phyloP scores from a whole-genome alignment of 768 basidiomycete species.

The Russula dissimulans region DNA sequence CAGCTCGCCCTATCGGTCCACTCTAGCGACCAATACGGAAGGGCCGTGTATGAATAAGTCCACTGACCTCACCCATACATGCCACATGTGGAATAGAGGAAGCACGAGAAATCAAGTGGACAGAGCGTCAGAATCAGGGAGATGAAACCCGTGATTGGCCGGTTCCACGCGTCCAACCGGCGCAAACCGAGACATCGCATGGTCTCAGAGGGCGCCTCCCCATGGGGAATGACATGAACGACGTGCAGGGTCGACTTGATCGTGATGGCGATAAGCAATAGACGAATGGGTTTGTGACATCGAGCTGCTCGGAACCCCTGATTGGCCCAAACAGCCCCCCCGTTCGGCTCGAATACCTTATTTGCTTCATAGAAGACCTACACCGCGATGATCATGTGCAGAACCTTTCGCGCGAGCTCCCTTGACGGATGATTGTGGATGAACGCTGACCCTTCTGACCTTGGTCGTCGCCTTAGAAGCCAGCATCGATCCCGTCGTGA shows the following conservation, averaged over 20 bases:
- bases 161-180: no score
- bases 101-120: no score
- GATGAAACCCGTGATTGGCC: no score
- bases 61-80: no score
- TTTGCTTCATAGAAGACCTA: constrained; percentile 27
- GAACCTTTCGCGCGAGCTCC: no score
- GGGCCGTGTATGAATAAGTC: no score
- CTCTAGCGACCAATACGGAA: no score
- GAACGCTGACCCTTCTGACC: constrained; percentile 25
- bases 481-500: constrained; percentile 35
- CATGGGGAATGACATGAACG: neutral
- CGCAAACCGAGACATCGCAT: constrained; percentile 7
- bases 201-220: neutral
- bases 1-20: no score
- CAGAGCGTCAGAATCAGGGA: no score
- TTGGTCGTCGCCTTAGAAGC: constrained; percentile 27
- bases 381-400: constrained; percentile 6
- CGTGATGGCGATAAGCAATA: neutral
- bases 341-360: constrained; percentile 29
- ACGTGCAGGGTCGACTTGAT: neutral
- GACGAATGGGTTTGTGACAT: constrained; percentile 23
- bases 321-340: constrained; percentile 7
- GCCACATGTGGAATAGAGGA: no score
- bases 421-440: no score
- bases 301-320: neutral